Evolutionary conservation across 1,284 basidiomycete genomes (phyloP), one percentile per base, ranked within the genome.

Genomic region (Neonothopanus nambi): DNA sequence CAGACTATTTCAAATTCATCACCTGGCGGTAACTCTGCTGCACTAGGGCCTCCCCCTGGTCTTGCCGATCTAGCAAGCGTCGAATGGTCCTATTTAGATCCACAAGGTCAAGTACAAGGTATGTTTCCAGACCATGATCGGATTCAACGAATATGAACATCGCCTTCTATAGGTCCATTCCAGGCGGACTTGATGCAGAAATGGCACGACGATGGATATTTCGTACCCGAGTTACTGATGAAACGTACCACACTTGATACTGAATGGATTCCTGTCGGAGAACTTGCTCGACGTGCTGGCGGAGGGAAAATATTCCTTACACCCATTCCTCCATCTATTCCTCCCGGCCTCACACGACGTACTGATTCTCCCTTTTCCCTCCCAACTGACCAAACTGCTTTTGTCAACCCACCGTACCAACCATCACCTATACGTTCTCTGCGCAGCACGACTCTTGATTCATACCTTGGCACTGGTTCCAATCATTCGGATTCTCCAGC

Each of bases 201-300:
- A 62, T 98, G 96, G 96, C 91, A 87, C 68, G 85, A 92, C 52
- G 91, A 90, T 65, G 89, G 89, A 13, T 99, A 97, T 74, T 98
- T 99, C 68, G 78, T 83, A n/a, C 76, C 85, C 42, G 87, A 93
- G 58, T 78, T 98, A 26, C 83, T 91, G 33, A 87, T 96, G 80
- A 92, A 89, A 64, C 86, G 93, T 46, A 85, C 79, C 11, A 75
- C 80, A 59, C 61, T 87, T 46, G 88, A 91, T 64, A 61, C 63
- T 8, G 79, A 85, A 7, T 91, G 86, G 85, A 79, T 74, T 45
- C 72, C 84, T 48, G 80, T 91, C 6, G 79, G 77, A 53, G 80
- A 81, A 47, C 73, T 89, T 38, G 68, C 75, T 43, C 72, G 73
- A 48, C 79, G 76, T 26, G 77, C 78, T 30, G 75, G 72, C 7